Conservation (phyloP, 805 yeast species). For the Yarrowia porcina region DNA sequence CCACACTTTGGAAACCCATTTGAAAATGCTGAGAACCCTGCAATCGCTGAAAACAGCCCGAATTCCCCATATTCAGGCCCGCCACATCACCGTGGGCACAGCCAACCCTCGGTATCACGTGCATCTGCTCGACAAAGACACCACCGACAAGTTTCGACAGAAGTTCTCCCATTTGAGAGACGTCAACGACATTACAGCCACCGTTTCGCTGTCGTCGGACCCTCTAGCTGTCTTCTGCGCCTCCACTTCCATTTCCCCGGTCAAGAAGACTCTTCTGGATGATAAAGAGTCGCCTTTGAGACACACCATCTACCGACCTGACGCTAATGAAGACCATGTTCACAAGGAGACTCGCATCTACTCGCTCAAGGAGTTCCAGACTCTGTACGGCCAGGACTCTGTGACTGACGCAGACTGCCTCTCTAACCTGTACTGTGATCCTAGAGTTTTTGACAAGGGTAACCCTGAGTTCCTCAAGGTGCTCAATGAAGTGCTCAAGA, state of each 20-base stretch:
- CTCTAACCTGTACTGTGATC: conserved; percentile 26
- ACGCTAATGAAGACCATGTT: conserved; percentile 24
- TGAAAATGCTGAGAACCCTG: neutral
- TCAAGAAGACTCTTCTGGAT: conserved; percentile 1
- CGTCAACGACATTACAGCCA: conserved; percentile 10
- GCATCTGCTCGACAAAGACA: conserved; percentile 30
- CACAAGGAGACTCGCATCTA: conserved; percentile 11
- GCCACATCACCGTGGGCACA: conserved; percentile 15
- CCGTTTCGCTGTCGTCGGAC: neutral
- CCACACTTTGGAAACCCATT: neutral
- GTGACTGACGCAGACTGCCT: conserved; percentile 5
- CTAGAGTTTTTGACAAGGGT: conserved; percentile 24
- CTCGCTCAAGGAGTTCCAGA: conserved; percentile 9
- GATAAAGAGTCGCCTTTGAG: neutral
- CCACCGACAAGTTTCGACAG: conserved; percentile 26
- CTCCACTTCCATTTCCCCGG: neutral
- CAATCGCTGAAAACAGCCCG: neutral
- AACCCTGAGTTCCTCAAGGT: conserved; percentile 32
- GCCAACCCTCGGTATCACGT: conserved; percentile 24
- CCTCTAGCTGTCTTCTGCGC: conserved; percentile 21
- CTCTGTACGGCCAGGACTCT: neutral
- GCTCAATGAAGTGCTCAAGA: conserved; percentile 31
- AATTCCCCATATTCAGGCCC: neutral
- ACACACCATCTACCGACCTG: conserved; percentile 30
- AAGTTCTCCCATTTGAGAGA: conserved; percentile 5